These are phyloP conservation scores for Trichoderma lentiforme DNA, from an alignment of 2,329 filamentous ascomycete species.

Conservation along the genomic window DNA sequence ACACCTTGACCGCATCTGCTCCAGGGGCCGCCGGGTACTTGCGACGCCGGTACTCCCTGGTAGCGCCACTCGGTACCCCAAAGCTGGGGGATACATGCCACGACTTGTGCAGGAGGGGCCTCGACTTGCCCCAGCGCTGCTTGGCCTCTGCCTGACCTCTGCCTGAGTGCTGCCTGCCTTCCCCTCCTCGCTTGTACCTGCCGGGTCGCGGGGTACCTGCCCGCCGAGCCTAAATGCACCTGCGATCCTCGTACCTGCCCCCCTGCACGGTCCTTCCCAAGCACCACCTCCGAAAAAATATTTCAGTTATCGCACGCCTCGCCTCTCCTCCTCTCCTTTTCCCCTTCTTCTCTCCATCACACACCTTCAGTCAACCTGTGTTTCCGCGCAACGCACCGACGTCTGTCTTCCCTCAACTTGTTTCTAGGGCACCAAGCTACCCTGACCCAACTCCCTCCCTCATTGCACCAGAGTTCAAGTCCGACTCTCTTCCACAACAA, in stretches of 20 bases:
- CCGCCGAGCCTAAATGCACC: not conserved
- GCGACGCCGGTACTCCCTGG: not conserved
- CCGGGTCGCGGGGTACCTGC: conserved; percentile 3
- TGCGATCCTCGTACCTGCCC: conserved; percentile 15
- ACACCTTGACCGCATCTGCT: conserved; percentile 16
- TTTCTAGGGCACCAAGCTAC: conserved; percentile 89
- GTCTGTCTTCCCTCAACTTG: conserved; percentile 42
- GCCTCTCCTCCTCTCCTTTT: conserved; percentile 30
- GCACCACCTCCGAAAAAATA: conserved; percentile 36
- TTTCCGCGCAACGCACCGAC: conserved; percentile 47
- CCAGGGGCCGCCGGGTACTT: conserved; percentile 14
- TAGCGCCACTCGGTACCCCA: conserved; percentile 7
- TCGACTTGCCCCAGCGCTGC: not conserved
- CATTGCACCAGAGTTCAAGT: conserved; percentile 66
- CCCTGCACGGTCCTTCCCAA: conserved; percentile 20
- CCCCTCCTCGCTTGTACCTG: conserved; percentile 17
- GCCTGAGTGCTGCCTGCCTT: conserved; percentile 2
- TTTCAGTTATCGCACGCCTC: conserved; percentile 37
- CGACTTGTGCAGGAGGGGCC: not conserved
- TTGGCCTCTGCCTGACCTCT: not conserved
- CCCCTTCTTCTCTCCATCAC: conserved; percentile 39
- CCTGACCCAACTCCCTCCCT: conserved; percentile 57
- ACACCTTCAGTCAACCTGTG: conserved; percentile 43
- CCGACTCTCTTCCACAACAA: conserved; percentile 37
- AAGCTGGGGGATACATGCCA: conserved; percentile 14